Percentiles rank a stretch among this genome's conserved stretches.
These are phyloP conservation scores for Ascochyta clinopodiicola DNA, from an alignment of 2,329 filamentous ascomycete genomes.

Conservation along the genomic window DNA sequence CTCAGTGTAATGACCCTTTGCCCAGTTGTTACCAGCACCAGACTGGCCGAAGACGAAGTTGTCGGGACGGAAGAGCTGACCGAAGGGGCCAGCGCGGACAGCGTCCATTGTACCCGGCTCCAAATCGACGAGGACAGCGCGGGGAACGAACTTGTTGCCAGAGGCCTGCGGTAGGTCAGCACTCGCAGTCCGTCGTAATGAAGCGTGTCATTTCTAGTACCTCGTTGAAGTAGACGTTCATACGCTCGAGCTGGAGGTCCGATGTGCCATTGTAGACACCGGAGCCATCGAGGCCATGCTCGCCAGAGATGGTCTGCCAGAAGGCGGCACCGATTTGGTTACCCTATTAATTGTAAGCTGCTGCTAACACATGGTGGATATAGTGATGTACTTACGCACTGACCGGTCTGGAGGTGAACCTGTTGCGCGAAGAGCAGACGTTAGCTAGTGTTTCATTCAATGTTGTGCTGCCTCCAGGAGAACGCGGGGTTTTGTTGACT, in stretches of 20 bases:
- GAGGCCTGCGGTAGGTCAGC: conserved; percentile 69
- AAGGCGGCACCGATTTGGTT: conserved; percentile 99
- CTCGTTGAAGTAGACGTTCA: conserved; percentile 99
- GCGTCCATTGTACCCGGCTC: conserved; percentile 99
- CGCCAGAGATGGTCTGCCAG: conserved; percentile 73
- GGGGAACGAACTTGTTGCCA: conserved; percentile 98
- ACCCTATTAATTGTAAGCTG: conserved; percentile 67
- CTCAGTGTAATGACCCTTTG: conserved; percentile 99
- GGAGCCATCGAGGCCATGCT: conserved; percentile 95
- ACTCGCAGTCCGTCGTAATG: conserved; percentile 14
- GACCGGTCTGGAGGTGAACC: conserved; percentile 99
- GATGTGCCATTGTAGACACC: conserved; percentile 98
- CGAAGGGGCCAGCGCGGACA: conserved; percentile 96
- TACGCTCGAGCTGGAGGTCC: conserved; percentile 98
- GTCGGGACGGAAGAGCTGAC: conserved; percentile 98
- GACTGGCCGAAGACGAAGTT: conserved; percentile 99
- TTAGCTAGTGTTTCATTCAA: conserved; percentile 62
- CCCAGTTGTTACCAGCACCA: conserved; percentile 99
- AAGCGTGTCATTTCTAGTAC: conserved; percentile 53
- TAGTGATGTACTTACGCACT: conserved; percentile 77
- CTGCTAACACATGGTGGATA: conserved; percentile 19
- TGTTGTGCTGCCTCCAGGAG: conserved; percentile 50
- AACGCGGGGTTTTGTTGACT: conserved; percentile 46
- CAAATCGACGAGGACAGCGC: conserved; percentile 98
- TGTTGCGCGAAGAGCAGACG: conserved; percentile 58